Evolutionary conservation across 257 asterid genomes (phyloP).

Genomic region (Nicotiana tomentosiformis): DNA sequence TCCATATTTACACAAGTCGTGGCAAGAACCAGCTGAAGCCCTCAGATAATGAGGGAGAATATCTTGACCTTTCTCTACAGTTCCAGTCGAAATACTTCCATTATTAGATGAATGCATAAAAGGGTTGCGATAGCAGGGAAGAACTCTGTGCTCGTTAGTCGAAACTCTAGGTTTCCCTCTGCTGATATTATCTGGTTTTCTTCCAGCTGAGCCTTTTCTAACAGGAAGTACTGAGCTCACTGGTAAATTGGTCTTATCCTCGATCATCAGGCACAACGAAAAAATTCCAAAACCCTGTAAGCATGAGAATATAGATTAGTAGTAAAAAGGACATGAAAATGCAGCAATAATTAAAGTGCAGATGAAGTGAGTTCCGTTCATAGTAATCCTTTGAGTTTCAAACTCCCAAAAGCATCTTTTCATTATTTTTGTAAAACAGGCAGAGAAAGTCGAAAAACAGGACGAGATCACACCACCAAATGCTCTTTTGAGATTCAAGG

Average conservation of each 20-base stretch:
- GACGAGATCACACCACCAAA: background rate
- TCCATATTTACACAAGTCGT: constrained; percentile 19
- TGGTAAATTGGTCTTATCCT: constrained; percentile 28
- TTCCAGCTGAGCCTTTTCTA: constrained; percentile 14
- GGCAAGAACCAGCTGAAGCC: too few relatives aligned
- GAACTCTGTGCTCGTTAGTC: constrained; percentile 11
- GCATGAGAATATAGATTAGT: background rate
- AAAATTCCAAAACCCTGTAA: background rate
- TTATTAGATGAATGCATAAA: constrained; percentile 24
- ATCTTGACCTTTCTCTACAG: too few relatives aligned
- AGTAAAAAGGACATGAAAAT: background rate
- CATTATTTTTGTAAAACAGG: too few relatives aligned
- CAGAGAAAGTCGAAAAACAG: too few relatives aligned
- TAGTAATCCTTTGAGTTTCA: background rate
- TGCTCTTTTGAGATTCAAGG: too few relatives aligned
- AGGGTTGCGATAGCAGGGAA: constrained; percentile 14
- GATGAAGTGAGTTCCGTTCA: too few relatives aligned
- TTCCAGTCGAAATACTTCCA: constrained; percentile 14
- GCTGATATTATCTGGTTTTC: background rate
- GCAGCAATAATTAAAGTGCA: too few relatives aligned
- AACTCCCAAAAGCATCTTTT: too few relatives aligned
- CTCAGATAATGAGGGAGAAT: too few relatives aligned
- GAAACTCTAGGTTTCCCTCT: constrained; percentile 14
- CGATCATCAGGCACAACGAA: constrained; percentile 19
- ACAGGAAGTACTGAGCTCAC: constrained; percentile 11